These are phyloP conservation scores for Suhomyces sp. DNA, from an alignment of 805 yeast genomes.

Conservation along the genomic window DNA sequence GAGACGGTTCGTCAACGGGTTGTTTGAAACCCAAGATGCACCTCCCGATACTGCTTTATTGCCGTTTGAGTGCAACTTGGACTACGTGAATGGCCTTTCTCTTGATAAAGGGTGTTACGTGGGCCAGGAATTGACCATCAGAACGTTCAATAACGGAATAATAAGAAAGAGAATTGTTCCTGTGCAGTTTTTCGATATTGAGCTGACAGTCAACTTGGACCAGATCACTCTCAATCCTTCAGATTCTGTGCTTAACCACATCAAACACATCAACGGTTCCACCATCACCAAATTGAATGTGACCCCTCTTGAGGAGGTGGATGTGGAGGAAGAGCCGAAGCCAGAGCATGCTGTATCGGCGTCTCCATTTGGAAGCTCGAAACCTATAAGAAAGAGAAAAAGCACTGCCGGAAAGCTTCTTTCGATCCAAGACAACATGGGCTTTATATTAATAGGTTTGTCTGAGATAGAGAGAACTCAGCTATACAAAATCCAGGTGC, in stretches of 20 bases:
- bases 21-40: slow-evolving; percentile 37
- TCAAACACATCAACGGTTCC: slow-evolving; percentile 12
- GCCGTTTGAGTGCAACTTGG: slow-evolving; percentile 85
- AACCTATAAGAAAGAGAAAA: slow-evolving; percentile 31
- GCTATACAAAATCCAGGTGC: slow-evolving; percentile 29
- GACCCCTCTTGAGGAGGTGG: slow-evolving; percentile 18
- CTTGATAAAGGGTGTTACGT: slow-evolving; percentile 93
- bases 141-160: slow-evolving; percentile 80
- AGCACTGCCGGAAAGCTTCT: slow-evolving; percentile 60
- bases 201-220: slow-evolving; percentile 9
- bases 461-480: slow-evolving; percentile 45
- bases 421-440: slow-evolving; percentile 54
- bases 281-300: slow-evolving; percentile 14
- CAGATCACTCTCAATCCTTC: slow-evolving; percentile 11
- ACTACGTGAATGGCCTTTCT: slow-evolving; percentile 76
- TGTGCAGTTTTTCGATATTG: slow-evolving; percentile 31
- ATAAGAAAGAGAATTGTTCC: slow-evolving; percentile 85
- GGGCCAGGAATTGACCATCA: slow-evolving; percentile 92
- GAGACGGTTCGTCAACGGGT: slow-evolving; percentile 39
- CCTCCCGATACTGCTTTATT: slow-evolving; percentile 36
- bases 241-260: slow-evolving; percentile 16
- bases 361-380: slow-evolving; percentile 42
- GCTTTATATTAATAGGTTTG: slow-evolving; percentile 57
- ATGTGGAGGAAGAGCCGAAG: slow-evolving; percentile 9
- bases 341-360: slow-evolving; percentile 13